These are phyloP conservation scores for Fusarium pseudoanthophilum DNA, from an alignment of 2,329 filamentous ascomycete species.

Conservation along the genomic window DNA sequence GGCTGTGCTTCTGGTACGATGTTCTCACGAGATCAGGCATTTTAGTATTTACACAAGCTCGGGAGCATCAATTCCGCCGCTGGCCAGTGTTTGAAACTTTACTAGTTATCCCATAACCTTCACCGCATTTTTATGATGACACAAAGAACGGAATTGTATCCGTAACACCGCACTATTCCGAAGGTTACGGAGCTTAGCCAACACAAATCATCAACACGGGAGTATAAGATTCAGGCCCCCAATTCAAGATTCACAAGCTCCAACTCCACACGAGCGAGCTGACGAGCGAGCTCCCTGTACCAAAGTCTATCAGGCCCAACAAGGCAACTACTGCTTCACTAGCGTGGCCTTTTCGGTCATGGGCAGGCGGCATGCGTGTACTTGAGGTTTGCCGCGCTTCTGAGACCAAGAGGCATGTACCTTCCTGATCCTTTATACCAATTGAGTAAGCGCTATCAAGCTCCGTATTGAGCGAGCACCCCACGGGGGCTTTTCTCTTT, in stretches of 20 bases:
- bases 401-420: constrained; percentile 1
- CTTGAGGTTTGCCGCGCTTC: background rate
- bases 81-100: background rate
- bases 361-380: background rate
- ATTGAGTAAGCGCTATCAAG: constrained; percentile 7
- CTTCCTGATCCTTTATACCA: constrained; percentile 1
- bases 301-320: constrained; percentile 38
- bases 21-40: constrained; percentile 1
- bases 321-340: constrained; percentile 23
- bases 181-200: constrained; percentile 1
- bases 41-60: background rate
- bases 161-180: background rate
- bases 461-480: constrained; percentile 1
- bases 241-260: constrained; percentile 1
- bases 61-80: background rate
- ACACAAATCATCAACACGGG: background rate
- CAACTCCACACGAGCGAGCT: constrained; percentile 5
- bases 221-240: constrained; percentile 15
- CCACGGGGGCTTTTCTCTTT: constrained; percentile 25
- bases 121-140: constrained; percentile 26
- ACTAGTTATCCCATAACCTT: background rate
- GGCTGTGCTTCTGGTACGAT: background rate
- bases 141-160: constrained; percentile 2
- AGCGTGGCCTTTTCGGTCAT: constrained; percentile 21
- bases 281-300: constrained; percentile 28